These are phyloP conservation scores for Pythium utonaiense DNA, from an alignment of 352 stramenopile species.

Conservation along the genomic window DNA sequence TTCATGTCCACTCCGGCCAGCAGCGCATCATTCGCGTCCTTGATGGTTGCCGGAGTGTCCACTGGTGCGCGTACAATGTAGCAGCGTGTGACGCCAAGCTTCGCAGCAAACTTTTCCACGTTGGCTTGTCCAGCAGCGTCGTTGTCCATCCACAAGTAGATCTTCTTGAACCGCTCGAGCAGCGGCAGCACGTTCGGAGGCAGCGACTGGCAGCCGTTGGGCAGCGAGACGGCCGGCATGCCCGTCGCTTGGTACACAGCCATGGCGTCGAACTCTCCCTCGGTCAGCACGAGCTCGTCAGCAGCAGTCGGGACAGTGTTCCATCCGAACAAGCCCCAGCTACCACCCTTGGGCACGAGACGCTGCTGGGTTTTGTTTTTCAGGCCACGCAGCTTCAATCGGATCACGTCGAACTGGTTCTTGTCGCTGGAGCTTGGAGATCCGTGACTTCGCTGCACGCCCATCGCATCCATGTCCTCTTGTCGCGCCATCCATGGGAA, in stretches of 20 bases:
- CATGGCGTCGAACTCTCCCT: conserved; percentile 97
- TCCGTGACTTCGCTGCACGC: conserved; percentile 48
- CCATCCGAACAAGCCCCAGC: conserved; percentile 99
- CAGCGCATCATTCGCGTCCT: conserved; percentile 99
- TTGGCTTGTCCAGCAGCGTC: conserved; percentile 93
- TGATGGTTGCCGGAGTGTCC: conserved; percentile 58
- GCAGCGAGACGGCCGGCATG: conserved; percentile 91
- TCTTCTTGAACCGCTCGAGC: conserved; percentile 95
- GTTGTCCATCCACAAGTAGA: conserved; percentile 99
- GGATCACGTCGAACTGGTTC: conserved; percentile 76
- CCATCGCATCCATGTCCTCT: conserved; percentile 83
- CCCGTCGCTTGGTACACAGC: conserved; percentile 96
- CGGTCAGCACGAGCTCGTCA: conserved; percentile 94
- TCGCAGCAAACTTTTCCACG: conserved; percentile 95
- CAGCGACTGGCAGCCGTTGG: conserved; percentile 96
- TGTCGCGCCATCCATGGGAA: conserved; percentile 95
- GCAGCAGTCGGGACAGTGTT: conserved; percentile 91
- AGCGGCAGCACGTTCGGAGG: conserved; percentile 93
- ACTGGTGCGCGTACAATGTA: conserved; percentile 87
- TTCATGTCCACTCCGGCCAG: conserved; percentile 86
- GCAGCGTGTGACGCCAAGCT: conserved; percentile 90
- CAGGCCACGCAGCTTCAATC: conserved; percentile 82
- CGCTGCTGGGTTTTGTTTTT: conserved; percentile 87
- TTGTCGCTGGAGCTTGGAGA: conserved; percentile 38
- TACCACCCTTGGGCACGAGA: conserved; percentile 89